A percentile compares a stretch with the other conserved stretches of the same genome.
Conservation (phyloP, 176 grass and related monocot species). For the Musa acuminata region DNA sequence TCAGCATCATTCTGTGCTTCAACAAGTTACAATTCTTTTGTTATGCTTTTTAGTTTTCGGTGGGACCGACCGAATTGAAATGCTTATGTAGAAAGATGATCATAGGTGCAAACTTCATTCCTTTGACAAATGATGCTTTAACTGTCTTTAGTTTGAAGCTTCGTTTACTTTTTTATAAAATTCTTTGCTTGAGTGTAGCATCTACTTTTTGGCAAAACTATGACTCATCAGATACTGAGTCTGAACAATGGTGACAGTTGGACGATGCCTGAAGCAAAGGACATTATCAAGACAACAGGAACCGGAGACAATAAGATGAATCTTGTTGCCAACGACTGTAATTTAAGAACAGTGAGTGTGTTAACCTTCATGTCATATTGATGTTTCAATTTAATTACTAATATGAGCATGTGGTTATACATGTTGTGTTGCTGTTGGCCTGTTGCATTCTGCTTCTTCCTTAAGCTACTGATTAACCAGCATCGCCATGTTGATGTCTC, state of each 20-base stretch:
- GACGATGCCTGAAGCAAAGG: constrained; percentile 30
- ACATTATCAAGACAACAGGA: constrained; percentile 7
- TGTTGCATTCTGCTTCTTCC: not conserved
- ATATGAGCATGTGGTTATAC: not conserved
- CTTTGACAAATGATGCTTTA: not conserved
- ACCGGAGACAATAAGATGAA: constrained; percentile 13
- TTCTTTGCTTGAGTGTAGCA: too few species aligned
- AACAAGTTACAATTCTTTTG: not conserved
- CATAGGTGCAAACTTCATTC: not conserved
- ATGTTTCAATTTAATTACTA: not conserved
- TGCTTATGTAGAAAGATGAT: not conserved
- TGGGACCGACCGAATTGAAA: not conserved
- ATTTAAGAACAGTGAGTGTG: not conserved
- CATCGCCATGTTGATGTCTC: too few species aligned
- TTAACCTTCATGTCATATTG: not conserved
- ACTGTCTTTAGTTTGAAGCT: too few species aligned
- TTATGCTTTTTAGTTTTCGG: not conserved
- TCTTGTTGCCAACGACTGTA: constrained; percentile 6
- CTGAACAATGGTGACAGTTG: not conserved
- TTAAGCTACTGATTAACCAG: not conserved
- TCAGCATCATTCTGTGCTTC: not conserved
- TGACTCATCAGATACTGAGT: not conserved
- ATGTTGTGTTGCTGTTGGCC: too few species aligned
- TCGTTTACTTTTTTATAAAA: too few species aligned
- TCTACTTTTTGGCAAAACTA: too few species aligned